These are phyloP conservation scores for Blastobotrys chiropterorum DNA, from an alignment of 805 yeast species.

Conservation along the genomic window DNA sequence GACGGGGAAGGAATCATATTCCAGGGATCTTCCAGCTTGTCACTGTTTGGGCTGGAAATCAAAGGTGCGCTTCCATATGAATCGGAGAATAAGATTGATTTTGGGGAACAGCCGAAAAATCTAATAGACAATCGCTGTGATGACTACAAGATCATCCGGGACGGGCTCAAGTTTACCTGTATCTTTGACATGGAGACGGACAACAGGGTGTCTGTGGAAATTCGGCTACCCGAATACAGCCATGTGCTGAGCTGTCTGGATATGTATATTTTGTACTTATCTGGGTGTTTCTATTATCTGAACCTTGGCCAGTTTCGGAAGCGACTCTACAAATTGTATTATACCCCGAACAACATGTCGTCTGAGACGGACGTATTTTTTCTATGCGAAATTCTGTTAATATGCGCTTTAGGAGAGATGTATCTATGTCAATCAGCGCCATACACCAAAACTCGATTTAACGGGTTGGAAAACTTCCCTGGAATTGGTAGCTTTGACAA, in stretches of 20 bases:
- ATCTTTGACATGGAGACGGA: constrained; percentile 5
- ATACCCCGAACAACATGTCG: neutral
- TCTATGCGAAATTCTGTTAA: constrained; percentile 15
- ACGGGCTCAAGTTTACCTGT: constrained; percentile 5
- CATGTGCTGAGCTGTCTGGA: constrained; percentile 13
- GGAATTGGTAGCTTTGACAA: constrained; percentile 15
- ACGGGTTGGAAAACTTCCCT: constrained; percentile 12
- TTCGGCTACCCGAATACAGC: constrained; percentile 15
- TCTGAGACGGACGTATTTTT: constrained; percentile 10
- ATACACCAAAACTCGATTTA: constrained; percentile 1
- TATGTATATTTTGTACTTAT: constrained; percentile 13
- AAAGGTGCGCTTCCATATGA: constrained; percentile 9
- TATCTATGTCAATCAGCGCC: constrained; percentile 11
- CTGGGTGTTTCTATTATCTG: constrained; percentile 21
- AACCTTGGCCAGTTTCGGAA: constrained; percentile 13
- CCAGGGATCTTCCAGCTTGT: constrained; percentile 10
- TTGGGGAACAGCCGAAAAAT: neutral
- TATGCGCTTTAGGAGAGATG: constrained; percentile 22
- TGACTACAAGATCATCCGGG: neutral
- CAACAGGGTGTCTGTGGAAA: constrained; percentile 2
- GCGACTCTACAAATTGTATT: constrained; percentile 13
- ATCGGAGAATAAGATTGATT: constrained; percentile 6
- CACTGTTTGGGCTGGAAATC: constrained; percentile 14
- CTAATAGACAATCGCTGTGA: constrained; percentile 3
- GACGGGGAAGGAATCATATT: neutral